Percentiles rank a stretch among this genome's conserved stretches.
These are phyloP conservation scores for Dactylonectria macrodidyma DNA, from an alignment of 2,329 filamentous ascomycete species.

Conservation along the genomic window DNA sequence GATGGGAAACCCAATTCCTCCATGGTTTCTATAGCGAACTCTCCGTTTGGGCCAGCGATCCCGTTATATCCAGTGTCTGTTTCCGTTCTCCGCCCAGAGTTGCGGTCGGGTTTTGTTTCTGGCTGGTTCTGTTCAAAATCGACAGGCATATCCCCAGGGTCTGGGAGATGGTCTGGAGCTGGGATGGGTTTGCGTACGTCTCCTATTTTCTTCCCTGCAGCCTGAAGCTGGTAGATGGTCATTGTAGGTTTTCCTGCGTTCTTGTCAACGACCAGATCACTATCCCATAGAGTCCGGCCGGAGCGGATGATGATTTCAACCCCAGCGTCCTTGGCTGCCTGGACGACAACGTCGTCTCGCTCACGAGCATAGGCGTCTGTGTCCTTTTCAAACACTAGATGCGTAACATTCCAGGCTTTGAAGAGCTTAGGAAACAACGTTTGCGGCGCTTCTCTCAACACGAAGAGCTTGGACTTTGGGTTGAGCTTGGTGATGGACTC, in stretches of 20 bases:
- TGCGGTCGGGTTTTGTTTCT: slow-evolving; percentile 70
- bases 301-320: slow-evolving; percentile 76
- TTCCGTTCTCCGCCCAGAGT: slow-evolving; percentile 67
- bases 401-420: slow-evolving; percentile 80
- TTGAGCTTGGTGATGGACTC: slow-evolving; percentile 78
- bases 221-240: slow-evolving; percentile 78
- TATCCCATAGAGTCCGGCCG: slow-evolving; percentile 82
- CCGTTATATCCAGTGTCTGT: slow-evolving; percentile 71
- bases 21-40: slow-evolving; percentile 80
- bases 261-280: slow-evolving; percentile 76
- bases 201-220: slow-evolving; percentile 75
- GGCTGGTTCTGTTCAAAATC: slow-evolving; percentile 71
- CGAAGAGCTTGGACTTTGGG: slow-evolving; percentile 77
- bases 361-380: slow-evolving; percentile 80
- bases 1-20: slow-evolving; percentile 77
- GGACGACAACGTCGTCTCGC: slow-evolving; percentile 72
- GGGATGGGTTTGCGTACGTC: slow-evolving; percentile 73
- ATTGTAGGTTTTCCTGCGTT: slow-evolving; percentile 81
- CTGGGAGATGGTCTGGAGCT: slow-evolving; percentile 71
- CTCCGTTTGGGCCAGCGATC: slow-evolving; percentile 76
- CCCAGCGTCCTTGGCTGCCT: slow-evolving; percentile 74
- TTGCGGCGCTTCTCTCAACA: slow-evolving; percentile 80
- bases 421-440: slow-evolving; percentile 81
- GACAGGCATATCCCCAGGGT: slow-evolving; percentile 75
- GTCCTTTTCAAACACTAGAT: slow-evolving; percentile 85